Conservation (phyloP, 2,329 filamentous ascomycete species). For the Pseudogymnoascus sp. region DNA sequence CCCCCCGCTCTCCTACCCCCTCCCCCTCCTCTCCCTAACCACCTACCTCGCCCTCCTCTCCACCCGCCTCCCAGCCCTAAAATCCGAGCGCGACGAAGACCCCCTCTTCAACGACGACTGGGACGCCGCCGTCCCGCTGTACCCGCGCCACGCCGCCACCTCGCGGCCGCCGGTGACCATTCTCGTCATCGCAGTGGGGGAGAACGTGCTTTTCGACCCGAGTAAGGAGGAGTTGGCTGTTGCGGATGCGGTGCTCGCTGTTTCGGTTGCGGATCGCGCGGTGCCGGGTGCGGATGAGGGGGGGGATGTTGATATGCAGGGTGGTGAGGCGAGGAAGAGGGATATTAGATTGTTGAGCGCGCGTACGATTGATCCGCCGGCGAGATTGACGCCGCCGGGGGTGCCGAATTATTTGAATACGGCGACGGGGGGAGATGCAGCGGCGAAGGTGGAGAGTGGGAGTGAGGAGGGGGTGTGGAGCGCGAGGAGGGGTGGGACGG, state of each 20-base stretch:
- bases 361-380: constrained; percentile 67
- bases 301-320: constrained; percentile 32
- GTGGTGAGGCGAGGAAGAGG: constrained; percentile 27
- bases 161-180: constrained; percentile 77
- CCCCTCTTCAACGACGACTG: constrained; percentile 98
- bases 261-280: constrained; percentile 59
- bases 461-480: constrained; percentile 73
- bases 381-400: constrained; percentile 63
- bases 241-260: constrained; percentile 78
- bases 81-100: constrained; percentile 88
- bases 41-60: constrained; percentile 88
- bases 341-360: constrained; percentile 58
- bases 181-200: constrained; percentile 76
- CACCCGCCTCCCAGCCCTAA: constrained; percentile 74
- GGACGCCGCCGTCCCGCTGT: constrained; percentile 74
- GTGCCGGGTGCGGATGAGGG: constrained; percentile 16
- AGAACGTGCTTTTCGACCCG: constrained; percentile 91
- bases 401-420: constrained; percentile 58
- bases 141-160: constrained; percentile 33
- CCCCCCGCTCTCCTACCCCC: constrained; percentile 84
- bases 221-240: constrained; percentile 86
- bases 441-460: constrained; percentile 35
- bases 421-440: constrained; percentile 37
- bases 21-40: constrained; percentile 85
- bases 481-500: constrained; percentile 75